phyloP scores from a whole-genome alignment of 2,329 filamentous ascomycete species.

The Decorospora gaudefroyi region DNA sequence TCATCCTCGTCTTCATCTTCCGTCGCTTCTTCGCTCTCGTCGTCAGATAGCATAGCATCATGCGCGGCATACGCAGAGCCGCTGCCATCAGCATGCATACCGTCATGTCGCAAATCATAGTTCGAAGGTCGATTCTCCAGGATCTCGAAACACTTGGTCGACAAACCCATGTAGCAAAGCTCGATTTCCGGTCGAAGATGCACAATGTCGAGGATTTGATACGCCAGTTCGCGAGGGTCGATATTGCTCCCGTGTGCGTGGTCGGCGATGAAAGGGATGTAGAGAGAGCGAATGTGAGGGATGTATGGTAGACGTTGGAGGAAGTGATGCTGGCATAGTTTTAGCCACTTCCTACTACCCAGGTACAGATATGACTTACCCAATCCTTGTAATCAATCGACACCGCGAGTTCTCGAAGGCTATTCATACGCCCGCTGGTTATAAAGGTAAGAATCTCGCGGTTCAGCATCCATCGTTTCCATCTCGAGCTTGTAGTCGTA shows the following conservation, averaged over 20 bases:
- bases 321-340: slow-evolving; percentile 68
- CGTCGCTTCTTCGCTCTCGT: slow-evolving; percentile 49
- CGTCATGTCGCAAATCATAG: slow-evolving; percentile 43
- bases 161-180: slow-evolving; percentile 76
- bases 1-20: slow-evolving; percentile 57
- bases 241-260: slow-evolving; percentile 60
- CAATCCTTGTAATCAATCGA: slow-evolving; percentile 76
- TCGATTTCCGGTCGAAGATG: slow-evolving; percentile 75
- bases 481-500: slow-evolving; percentile 52
- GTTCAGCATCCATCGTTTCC: slow-evolving; percentile 72
- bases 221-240: slow-evolving; percentile 70
- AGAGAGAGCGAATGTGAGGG: slow-evolving; percentile 70
- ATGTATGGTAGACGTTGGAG: slow-evolving; percentile 73
- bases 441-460: slow-evolving; percentile 72
- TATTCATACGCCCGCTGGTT: slow-evolving; percentile 75
- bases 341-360: slow-evolving; percentile 9
- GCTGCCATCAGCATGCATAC: slow-evolving; percentile 31
- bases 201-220: slow-evolving; percentile 78
- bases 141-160: slow-evolving; percentile 81
- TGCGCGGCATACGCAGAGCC: slow-evolving; percentile 33
- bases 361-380: slow-evolving; percentile 57
- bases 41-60: slow-evolving; percentile 42
- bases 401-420: slow-evolving; percentile 71
- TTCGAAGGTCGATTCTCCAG: slow-evolving; percentile 64
- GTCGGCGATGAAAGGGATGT: slow-evolving; percentile 70